phyloP scores from a whole-genome alignment of 257 asterid species.

The Solanum medicagineum region DNA sequence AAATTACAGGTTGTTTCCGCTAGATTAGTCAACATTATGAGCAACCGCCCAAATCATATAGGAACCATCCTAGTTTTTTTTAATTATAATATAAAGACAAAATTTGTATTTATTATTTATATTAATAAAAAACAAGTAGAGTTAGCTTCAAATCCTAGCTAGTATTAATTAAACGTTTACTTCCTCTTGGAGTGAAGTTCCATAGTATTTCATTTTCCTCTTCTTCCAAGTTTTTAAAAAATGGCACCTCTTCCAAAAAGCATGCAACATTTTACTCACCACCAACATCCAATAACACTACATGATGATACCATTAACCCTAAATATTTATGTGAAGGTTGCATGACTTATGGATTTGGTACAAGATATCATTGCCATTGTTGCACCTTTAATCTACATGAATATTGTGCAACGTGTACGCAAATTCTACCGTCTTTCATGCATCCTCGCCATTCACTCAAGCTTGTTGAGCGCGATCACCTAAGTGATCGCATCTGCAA shows the following conservation, averaged over 20 bases:
- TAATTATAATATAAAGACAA: neutral
- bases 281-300: neutral
- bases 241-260: neutral
- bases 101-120: too few species aligned
- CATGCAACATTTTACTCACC: constrained; percentile 5
- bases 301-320: neutral
- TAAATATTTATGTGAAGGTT: constrained; percentile 16
- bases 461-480: neutral
- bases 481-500: neutral
- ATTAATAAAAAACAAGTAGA: neutral
- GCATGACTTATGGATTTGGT: constrained; percentile 9
- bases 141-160: neutral
- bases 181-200: neutral
- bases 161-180: neutral
- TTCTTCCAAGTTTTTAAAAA: neutral
- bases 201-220: neutral
- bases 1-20: neutral
- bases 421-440: neutral
- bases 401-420: constrained; percentile 10
- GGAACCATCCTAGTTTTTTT: neutral
- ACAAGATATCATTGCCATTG: constrained; percentile 10
- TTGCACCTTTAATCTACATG: constrained; percentile 14
- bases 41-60: neutral
- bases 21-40: too few species aligned
- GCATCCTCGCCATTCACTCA: constrained; percentile 12